Base-by-base conservation (phyloP, 805 yeast species). In the Yamadazyma tumulicola region DNA sequence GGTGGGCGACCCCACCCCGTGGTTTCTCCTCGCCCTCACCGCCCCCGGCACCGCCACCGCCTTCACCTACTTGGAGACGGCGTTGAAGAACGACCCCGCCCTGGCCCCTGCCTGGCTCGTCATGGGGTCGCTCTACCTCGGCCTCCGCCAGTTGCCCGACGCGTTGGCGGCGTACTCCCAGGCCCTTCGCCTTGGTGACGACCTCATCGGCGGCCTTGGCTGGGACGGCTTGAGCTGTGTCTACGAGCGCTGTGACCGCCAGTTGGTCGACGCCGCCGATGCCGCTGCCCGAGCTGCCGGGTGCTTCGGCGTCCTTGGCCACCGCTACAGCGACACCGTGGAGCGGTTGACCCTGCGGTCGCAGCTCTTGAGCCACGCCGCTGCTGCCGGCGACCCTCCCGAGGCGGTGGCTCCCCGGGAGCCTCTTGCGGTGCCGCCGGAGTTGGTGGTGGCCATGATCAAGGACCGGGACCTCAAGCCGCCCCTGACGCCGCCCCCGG, bases 161-260 rank as follows among this genome's bases (percentile, higher is more conserved):
- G 79, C 86, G 0, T 58, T 80, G 32, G 77, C 80, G 5, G 85
- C 85, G 2, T 80, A 76, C 48, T 73, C 83, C 0, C 83, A 79
- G 50, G 85, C 83, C 2, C 67, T 79, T 13, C 61, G 77, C 29
- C 51, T 77, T 8, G 72, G 71, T 43, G 58, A 63, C 26, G 75
- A 72, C 31, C 76, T 71, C 29, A 64, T 64, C 8, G 59, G 69
- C 6, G 82, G 79, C 2, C 62, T 76, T 10, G 81, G 82, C 1
- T 78, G 84, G 84, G 81, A 77, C 46, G 83, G 83, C 1, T 52
- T 78, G 27, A 64, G 75, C 23, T 74, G 79, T 51, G 82, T 77
- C 6, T 77, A 78, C 48, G 82, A 77, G 45, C 59, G 81, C 13
- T 77, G 82, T 47, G 81, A 76, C 38, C 77, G 74, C 45, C 83